Evolutionary conservation across 108 stramenopile genomes (phyloP), one percentile per base, ranked within the genome.

Genomic region (Epipyxis sp.): DNA sequence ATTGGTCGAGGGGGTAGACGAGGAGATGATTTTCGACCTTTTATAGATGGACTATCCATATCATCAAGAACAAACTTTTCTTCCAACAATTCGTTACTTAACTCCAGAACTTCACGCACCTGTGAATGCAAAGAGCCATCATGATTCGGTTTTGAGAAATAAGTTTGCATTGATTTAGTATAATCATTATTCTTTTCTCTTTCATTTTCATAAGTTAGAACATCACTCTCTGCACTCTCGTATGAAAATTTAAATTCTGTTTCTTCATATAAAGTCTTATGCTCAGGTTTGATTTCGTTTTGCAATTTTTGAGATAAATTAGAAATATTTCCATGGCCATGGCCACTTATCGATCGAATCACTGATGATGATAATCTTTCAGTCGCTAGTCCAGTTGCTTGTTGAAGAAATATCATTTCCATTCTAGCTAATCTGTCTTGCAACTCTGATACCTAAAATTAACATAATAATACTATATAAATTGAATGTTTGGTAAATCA

Each of bases 361-460:
- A 57, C 71, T 6, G 71, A 42, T 13, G 3, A 27, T 13, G 71
- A 20, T 6, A 74, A 25, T 39, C 43, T 13, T 25, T 46, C 25
- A 27, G 13, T 42, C 13, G 71, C 71, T 29, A 74, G 6, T 27
- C 71, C 71, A 10, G 71, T 74, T 37, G 71, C 71, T 20, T 74
- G 71, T 42, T 74, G 71, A 37, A 74, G 29, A 42, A 74, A 74
- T 6, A 74, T 54, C 71, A 74, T 74, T 25, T 74, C 71, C 71
- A 74, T 74, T 57, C 43, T 37, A 27, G 71, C 16, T 34, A 74
- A 32, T 29, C 35, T 46, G 32, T 13, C 35, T 54, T 57, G 71
- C 10, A 74, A 25, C 3, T 13, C 32, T 6, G 16, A 10, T 42
- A 74, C 71, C 65, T 67, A 67, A 67, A 67, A 67, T 42, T 13